Conservation (phyloP, 192 early-diverging fungal genomes). For the Irineochytrium annulatum region DNA sequence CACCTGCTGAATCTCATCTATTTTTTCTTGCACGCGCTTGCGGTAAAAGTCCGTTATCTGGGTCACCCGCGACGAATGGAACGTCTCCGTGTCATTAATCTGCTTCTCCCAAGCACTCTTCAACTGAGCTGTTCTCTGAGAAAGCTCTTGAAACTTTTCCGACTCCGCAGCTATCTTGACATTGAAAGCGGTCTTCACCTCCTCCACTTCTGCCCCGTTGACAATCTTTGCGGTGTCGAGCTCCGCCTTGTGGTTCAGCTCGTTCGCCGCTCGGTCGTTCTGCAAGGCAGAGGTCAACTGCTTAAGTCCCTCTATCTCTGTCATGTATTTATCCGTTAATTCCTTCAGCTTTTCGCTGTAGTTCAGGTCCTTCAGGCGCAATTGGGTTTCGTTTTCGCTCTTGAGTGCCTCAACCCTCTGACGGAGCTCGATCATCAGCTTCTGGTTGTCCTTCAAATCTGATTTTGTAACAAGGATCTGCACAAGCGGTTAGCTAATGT, state of each 20-base stretch:
- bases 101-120: conserved; percentile 44
- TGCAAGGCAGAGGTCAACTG: conserved; percentile 28
- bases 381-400: conserved; percentile 45
- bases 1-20: conserved; percentile 35
- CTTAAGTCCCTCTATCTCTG: conserved; percentile 48
- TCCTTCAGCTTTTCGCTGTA: conserved; percentile 46
- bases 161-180: conserved; percentile 42
- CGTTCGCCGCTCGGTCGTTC: conserved; percentile 32
- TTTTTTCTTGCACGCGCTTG: conserved; percentile 43
- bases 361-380: conserved; percentile 43
- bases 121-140: conserved; percentile 20
- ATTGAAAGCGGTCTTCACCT: conserved; percentile 34
- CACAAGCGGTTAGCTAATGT: neutral
- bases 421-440: conserved; percentile 34
- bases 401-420: conserved; percentile 50
- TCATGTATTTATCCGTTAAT: conserved; percentile 40
- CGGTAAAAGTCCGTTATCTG: conserved; percentile 40
- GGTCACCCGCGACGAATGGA: conserved; percentile 23
- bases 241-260: conserved; percentile 27
- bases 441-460: conserved; percentile 41
- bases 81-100: conserved; percentile 30
- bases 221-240: conserved; percentile 17
- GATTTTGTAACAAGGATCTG: conserved; percentile 52
- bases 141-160: conserved; percentile 36
- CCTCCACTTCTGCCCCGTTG: conserved; percentile 31